Conservation (phyloP, 2,329 filamentous ascomycete genomes). For the Sporothrix humicola region DNA sequence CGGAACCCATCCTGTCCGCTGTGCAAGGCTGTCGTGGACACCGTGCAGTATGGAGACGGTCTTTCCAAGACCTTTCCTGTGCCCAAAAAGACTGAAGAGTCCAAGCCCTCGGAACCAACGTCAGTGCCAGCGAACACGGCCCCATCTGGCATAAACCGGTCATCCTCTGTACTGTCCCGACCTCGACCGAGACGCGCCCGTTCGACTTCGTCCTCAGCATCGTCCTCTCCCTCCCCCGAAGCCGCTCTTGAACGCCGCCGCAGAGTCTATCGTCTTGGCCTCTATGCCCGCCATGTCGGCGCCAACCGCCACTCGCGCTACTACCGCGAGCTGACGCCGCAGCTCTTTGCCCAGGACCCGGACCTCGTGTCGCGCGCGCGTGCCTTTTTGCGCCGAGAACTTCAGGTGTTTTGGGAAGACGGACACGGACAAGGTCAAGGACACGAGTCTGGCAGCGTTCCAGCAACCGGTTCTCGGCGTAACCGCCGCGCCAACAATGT, state of each 20-base stretch:
- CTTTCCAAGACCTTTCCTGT: constrained; percentile 64
- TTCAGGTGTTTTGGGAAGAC: constrained; percentile 72
- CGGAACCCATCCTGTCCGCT: constrained; percentile 76
- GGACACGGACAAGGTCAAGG: constrained; percentile 37
- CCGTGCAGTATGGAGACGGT: constrained; percentile 68
- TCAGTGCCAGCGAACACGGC: not conserved
- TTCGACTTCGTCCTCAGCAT: not conserved
- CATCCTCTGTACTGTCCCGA: not conserved
- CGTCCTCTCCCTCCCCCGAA: constrained; percentile 35
- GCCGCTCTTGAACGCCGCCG: constrained; percentile 63
- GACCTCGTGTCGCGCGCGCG: constrained; percentile 77
- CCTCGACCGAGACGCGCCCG: constrained; percentile 8
- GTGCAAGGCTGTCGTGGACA: constrained; percentile 65
- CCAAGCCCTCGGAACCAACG: not conserved
- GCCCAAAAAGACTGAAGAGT: not conserved
- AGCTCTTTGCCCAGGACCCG: constrained; percentile 66
- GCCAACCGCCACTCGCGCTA: constrained; percentile 79
- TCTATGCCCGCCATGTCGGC: constrained; percentile 82
- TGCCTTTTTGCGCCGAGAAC: constrained; percentile 81
- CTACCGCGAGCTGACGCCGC: constrained; percentile 73
- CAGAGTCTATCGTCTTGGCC: constrained; percentile 71
- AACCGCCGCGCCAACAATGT: constrained; percentile 57
- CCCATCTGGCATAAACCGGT: not conserved
- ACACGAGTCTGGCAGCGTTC: constrained; percentile 31
- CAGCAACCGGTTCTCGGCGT: constrained; percentile 37